Base-by-base conservation (phyloP, 108 stramenopile species). In the Cyclotella baltica region DNA sequence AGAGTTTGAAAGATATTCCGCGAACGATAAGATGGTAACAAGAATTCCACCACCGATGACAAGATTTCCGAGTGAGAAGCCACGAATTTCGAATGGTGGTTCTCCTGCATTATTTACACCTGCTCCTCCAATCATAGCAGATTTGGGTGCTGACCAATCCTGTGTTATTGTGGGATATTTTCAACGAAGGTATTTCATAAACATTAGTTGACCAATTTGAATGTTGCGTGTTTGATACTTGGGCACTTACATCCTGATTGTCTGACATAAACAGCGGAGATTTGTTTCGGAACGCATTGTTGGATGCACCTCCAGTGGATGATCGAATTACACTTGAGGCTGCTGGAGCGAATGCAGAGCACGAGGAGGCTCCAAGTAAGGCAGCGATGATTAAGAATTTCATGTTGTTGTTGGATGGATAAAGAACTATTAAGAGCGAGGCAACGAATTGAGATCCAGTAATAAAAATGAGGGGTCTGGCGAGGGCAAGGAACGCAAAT, bases 31-130 rank as follows among this genome's bases (percentile, higher is more conserved):
- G 9, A 80, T 56, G 0, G 98, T 98, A 62, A 97, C 85, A 15
- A 79, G 40, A 18, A 96, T 37, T 36, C 98, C 98, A 19, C 83
- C 77, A 20, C 80, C 58, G 47, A 97, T 87, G n/a, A 96, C 88
- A n/a, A 93, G 80, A 66, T 96, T 97, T 55, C 96, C 97, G 4
- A 98, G 82, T 22, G 97, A 97, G 72, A 98, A 98, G 20, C 98
- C 98, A 31, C 97, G 97, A 76, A 98, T 97, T 84, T 98, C 97
- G 70, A 98, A 98, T 9, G 98, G 98, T n/a, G 97, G 96, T 75
- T 98, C 97, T 58, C 97, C 97, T 10, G 93, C 93, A 40, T 96
- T 94, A 78, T 93, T 96, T 33, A 97, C 91, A 11, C 97, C 98
- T 19, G 97, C 98, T n/a, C 94, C 96, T 3, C 94, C 95, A 73